phyloP scores from a whole-genome alignment of 257 asterid species.

The Paraleonurus japonicus region DNA sequence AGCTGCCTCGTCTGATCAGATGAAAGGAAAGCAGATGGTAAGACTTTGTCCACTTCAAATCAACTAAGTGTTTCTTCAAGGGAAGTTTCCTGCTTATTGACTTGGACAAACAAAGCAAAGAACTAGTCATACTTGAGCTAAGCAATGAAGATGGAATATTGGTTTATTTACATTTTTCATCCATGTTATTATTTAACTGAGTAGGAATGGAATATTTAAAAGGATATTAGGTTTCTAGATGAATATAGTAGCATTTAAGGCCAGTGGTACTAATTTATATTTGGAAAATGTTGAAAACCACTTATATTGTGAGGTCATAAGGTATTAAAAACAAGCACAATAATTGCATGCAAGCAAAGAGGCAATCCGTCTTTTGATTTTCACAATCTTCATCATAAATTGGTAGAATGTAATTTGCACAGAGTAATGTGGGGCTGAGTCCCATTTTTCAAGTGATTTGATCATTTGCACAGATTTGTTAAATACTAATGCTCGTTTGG shows the following conservation, averaged over 20 bases:
- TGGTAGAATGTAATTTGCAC: not conserved
- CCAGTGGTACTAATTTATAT: not conserved
- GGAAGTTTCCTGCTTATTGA: constrained; percentile 9
- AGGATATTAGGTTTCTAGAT: not conserved
- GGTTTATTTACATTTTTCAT: constrained; percentile 29
- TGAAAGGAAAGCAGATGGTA: not conserved
- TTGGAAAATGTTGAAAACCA: not conserved
- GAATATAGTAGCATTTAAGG: not conserved
- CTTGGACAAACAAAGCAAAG: not conserved
- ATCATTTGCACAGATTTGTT: too few relatives aligned
- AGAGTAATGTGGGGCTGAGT: too few relatives aligned
- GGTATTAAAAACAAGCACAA: not conserved
- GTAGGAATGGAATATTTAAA: not conserved
- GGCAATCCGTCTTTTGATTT: not conserved
- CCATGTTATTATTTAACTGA: constrained; percentile 3
- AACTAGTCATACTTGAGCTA: not conserved
- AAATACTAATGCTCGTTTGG: too few relatives aligned
- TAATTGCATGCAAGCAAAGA: not conserved
- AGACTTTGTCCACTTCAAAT: constrained; percentile 15
- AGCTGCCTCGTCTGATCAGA: not conserved
- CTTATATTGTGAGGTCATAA: not conserved
- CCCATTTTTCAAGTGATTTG: too few relatives aligned
- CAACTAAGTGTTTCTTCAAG: not conserved
- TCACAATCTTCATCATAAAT: not conserved
- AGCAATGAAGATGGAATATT: not conserved